Evolutionary conservation across 2,329 filamentous ascomycete species (phyloP), one percentile per base, ranked within the genome.

Genomic region (Bretziella fagacearum): DNA sequence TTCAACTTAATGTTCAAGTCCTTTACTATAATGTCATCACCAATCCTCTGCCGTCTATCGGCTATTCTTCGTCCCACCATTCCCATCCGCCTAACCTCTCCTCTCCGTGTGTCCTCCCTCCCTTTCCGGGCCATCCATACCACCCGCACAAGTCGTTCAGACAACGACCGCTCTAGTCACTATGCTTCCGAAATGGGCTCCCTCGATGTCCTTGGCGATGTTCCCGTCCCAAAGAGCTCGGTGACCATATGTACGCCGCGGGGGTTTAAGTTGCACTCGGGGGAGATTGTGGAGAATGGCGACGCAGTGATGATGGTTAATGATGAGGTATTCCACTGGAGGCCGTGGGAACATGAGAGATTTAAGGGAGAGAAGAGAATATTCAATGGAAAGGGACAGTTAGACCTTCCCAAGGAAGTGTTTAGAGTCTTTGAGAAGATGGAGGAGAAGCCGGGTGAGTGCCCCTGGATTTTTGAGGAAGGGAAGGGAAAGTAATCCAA

Each of bases 291-390:
- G 25, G 64, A 66, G 1, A 75, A 74, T 39, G 79, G 80, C 0
- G 70, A 75, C 44, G 89, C 85, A 0, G 73, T 86, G 22, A 59
- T 98, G 52, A 69, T 98, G 4, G 72, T 95, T 1, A 80, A 77
- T 33, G 89, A 89, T 4, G 86, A 96, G 62, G 86, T 81, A 1
- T 96, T 95, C 60, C 65, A 69, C 44, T 98, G 91, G 91, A 68
- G 74, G 58, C 91, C 91, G 3, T 95, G 89, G 85, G 63, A 73
- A 51, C 40, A 51, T n/a, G 17, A 35, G 18, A 37, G 25, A 26
- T 45, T 45, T 25, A 40, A 15, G 54, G 57, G 62, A 44, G 59
- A 57, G 44, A 63, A 58, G 62, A 63, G 57, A 55, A 63, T 93
- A 56, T 58, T 81, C 47, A 93, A 94, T 61, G 63, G 61, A 40